A percentile compares a stretch with the other conserved stretches of the same genome.
phyloP scores from a whole-genome alignment of 495 filamentous ascomycete species.

The Aspergillus sclerotioniger region DNA sequence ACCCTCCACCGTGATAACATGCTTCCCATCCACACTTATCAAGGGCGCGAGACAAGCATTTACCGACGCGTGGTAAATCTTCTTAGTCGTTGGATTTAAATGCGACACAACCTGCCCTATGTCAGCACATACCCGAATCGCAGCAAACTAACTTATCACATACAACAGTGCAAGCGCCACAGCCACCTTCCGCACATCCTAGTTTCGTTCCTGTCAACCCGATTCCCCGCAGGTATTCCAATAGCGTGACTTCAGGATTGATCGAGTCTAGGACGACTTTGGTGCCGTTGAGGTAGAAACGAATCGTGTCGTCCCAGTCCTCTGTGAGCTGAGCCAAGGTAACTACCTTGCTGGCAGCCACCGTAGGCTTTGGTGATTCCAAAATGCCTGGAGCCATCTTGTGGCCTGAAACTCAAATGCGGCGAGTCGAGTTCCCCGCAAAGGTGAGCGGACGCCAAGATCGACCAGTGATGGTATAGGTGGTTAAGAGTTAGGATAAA shows the following conservation, averaged over 20 bases:
- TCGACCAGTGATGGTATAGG: neutral
- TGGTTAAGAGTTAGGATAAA: no score
- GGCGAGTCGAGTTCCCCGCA: neutral
- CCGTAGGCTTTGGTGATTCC: constrained; percentile 44
- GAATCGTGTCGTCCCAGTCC: constrained; percentile 65
- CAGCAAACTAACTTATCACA: neutral
- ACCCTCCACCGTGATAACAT: constrained; percentile 98
- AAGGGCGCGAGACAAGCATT: constrained; percentile 94
- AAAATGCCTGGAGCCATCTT: constrained; percentile 63
- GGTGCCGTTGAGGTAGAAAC: constrained; percentile 96
- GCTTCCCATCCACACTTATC: constrained; percentile 91
- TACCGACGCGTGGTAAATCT: constrained; percentile 87
- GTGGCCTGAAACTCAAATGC: neutral
- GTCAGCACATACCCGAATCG: neutral
- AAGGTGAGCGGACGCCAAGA: neutral
- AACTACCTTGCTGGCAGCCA: constrained; percentile 38
- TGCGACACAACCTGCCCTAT: constrained; percentile 71
- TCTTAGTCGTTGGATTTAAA: constrained; percentile 82
- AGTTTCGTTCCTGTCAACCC: constrained; percentile 77
- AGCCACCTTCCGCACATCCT: constrained; percentile 91
- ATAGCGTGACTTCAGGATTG: constrained; percentile 87
- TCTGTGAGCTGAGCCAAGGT: constrained; percentile 57
- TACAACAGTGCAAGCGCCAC: constrained; percentile 94
- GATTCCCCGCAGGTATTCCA: constrained; percentile 89
- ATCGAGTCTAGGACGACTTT: constrained; percentile 76